Conservation (phyloP, 129 eudicot genomes). For the Dittrichia graveolens region DNA sequence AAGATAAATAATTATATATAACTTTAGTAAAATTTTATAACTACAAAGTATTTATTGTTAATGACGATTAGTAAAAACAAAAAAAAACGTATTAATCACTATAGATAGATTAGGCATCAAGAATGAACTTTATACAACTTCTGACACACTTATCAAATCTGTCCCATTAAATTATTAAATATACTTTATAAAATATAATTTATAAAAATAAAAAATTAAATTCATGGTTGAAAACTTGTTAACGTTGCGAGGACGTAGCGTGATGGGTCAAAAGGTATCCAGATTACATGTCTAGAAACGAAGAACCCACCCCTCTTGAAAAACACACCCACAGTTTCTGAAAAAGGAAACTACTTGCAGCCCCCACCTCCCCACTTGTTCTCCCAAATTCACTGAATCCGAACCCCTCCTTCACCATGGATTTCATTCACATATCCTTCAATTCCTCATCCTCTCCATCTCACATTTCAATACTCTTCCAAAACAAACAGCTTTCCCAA, state of each 20-base stretch:
- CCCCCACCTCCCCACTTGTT: constrained; percentile 39
- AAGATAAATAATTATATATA: too few relatives aligned
- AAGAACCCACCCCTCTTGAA: constrained; percentile 27
- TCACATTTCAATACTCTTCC: not conserved
- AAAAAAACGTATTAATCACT: too few relatives aligned
- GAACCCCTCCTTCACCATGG: constrained; percentile 22
- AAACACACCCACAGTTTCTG: constrained; percentile 37
- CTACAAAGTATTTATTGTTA: too few relatives aligned
- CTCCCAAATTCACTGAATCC: constrained; percentile 37
- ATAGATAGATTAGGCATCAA: too few relatives aligned
- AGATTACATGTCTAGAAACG: constrained; percentile 25
- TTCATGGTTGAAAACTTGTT: not conserved
- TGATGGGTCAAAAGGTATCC: constrained; percentile 32
- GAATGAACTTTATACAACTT: too few relatives aligned
- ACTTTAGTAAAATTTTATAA: too few relatives aligned
- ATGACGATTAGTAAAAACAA: too few relatives aligned
- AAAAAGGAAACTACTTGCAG: constrained; percentile 38
- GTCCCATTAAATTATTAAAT: too few relatives aligned
- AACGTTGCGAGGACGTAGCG: not conserved
- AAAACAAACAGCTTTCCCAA: not conserved
- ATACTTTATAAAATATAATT: not conserved
- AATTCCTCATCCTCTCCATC: constrained; percentile 12
- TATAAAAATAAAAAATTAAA: not conserved
- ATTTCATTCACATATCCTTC: constrained; percentile 1
- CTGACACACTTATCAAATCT: too few relatives aligned